A percentile compares a stretch with the other conserved stretches of the same genome.
These are phyloP conservation scores for Chloromonas sp. DNA, from an alignment of 163 green algal genomes.

Conservation along the genomic window DNA sequence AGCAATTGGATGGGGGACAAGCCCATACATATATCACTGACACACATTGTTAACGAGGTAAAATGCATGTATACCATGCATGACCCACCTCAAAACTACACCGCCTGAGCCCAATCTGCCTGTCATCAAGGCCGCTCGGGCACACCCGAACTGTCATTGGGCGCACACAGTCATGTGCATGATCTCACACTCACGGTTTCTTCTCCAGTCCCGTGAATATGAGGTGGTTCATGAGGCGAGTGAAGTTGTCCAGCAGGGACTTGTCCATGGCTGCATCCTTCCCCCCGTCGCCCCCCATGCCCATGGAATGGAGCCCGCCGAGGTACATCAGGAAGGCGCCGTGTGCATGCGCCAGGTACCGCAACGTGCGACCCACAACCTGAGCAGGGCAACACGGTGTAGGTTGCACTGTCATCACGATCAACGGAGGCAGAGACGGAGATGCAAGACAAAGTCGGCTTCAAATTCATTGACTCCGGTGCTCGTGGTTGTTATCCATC, in stretches of 20 bases:
- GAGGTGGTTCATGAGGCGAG: constrained; percentile 59
- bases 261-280: constrained; percentile 23
- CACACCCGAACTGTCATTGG: no score
- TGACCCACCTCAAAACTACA: no score
- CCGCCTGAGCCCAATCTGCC: no score
- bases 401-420: no score
- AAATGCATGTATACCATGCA: no score
- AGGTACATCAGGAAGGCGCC: constrained; percentile 61
- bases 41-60: neutral
- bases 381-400: neutral
- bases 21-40: no score
- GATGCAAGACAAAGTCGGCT: no score
- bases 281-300: neutral
- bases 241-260: constrained; percentile 54
- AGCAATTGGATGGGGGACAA: neutral
- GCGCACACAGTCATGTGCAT: no score
- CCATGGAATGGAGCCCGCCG: constrained; percentile 33
- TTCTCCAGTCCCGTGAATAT: constrained; percentile 64
- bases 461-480: no score
- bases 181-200: constrained; percentile 43
- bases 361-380: constrained; percentile 37
- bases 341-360: constrained; percentile 55
- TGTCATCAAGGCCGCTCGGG: no score
- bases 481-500: no score
- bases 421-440: no score